phyloP scores from a whole-genome alignment of 768 basidiomycete genomes.

The Leccinum fibrillosum region DNA sequence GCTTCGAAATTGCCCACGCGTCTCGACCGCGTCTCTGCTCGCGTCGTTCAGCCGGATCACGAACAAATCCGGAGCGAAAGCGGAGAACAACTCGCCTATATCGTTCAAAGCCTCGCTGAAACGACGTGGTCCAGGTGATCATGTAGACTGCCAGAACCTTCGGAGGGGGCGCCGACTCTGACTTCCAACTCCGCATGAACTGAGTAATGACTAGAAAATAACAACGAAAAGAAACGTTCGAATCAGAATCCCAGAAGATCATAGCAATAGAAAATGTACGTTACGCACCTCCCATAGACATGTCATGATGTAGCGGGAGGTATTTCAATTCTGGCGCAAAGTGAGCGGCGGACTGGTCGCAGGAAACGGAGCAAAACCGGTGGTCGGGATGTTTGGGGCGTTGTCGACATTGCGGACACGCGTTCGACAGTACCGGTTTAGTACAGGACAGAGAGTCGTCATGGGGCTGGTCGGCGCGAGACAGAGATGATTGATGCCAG shows the following conservation, averaged over 20 bases:
- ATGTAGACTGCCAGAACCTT: constrained; percentile 16
- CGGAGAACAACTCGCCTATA: constrained; percentile 11
- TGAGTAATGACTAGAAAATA: constrained; percentile 10
- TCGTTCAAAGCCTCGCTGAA: constrained; percentile 7
- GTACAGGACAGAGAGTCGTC: too few species aligned
- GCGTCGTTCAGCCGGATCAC: neutral
- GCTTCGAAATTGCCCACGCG: constrained; percentile 4
- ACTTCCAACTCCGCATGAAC: constrained; percentile 10
- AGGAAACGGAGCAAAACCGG: constrained; percentile 20
- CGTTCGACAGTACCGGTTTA: neutral
- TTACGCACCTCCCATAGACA: constrained; percentile 8
- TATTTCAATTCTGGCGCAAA: constrained; percentile 16
- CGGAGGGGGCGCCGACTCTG: neutral
- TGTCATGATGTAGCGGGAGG: constrained; percentile 8
- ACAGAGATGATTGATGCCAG: neutral
- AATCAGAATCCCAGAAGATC: neutral
- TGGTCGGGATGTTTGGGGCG: constrained; percentile 12
- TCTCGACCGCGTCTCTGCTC: constrained; percentile 17
- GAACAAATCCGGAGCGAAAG: neutral
- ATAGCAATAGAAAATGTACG: neutral
- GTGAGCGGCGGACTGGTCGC: constrained; percentile 6
- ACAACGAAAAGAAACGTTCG: neutral
- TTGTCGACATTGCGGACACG: constrained; percentile 19
- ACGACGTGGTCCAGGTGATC: constrained; percentile 20
- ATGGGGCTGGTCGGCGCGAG: neutral